Evolutionary conservation across 2,329 filamentous ascomycete species (phyloP).

Genomic region (Ophiostoma sp.): DNA sequence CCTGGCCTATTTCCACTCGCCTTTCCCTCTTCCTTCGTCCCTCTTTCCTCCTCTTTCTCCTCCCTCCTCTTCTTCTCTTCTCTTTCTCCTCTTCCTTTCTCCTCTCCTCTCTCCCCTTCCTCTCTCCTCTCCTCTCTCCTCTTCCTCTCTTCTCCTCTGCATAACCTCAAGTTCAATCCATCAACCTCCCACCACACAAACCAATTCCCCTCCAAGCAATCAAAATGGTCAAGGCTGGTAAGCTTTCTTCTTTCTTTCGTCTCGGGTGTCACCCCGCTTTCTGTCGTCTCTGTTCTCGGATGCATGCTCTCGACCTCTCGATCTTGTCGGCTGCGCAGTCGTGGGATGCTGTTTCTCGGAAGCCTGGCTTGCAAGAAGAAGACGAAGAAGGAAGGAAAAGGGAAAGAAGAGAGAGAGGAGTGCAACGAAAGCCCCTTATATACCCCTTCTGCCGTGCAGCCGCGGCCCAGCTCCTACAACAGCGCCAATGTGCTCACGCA

Average conservation of each 20-base stretch:
- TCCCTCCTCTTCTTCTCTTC: slow-evolving; percentile 4
- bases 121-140: slow-evolving; percentile 6
- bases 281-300: not conserved
- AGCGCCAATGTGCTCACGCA: slow-evolving; percentile 13
- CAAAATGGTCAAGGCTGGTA: slow-evolving; percentile 99
- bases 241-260: slow-evolving; percentile 33
- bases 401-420: not conserved
- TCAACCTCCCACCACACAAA: slow-evolving; percentile 12
- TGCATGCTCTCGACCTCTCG: not conserved
- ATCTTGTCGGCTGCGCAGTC: too few relatives aligned
- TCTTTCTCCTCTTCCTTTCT: slow-evolving; percentile 13
- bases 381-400: not conserved
- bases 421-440: slow-evolving; percentile 1
- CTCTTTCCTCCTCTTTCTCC: slow-evolving; percentile 11
- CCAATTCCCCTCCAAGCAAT: slow-evolving; percentile 37
- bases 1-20: slow-evolving; percentile 13
- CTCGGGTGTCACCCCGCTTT: not conserved
- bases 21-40: slow-evolving; percentile 5
- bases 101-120: not conserved
- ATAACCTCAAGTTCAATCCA: slow-evolving; percentile 4
- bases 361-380: not conserved
- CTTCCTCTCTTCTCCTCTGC: not conserved
- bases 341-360: not conserved
- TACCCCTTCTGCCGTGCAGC: slow-evolving; percentile 5
- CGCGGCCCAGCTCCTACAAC: not conserved